Evolutionary conservation across 2,329 filamentous ascomycete species (phyloP), one percentile per base, ranked within the genome.

Genomic region (Fusarium humuli): DNA sequence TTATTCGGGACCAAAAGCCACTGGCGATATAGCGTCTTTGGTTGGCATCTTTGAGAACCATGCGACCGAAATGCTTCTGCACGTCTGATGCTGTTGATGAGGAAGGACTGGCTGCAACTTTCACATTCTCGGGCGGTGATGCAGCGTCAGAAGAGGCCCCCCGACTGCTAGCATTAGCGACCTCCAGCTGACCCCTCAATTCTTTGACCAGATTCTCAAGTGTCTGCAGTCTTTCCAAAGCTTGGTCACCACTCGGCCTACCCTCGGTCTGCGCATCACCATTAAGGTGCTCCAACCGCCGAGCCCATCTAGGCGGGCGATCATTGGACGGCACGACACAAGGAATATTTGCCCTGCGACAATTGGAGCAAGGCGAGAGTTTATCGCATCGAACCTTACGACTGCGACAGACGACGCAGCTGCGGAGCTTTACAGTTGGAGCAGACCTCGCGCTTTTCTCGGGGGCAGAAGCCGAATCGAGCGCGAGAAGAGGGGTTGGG

Each of bases 371-470:
- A 2, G 87, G 87, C 6, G 83, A 83, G 45, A 79, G 76, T 75
- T 87, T 88, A 73, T 88, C 85, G 75, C 87, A 89, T 46, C 85
- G 84, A 7, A 89, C 86, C 69, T 88, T 88, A 47, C 87, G 85
- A 34, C 77, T 79, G 45, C 86, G 82, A 65, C 86, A 89, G 6
- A 83, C 80, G 7, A 84, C 79, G 55, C 85, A 87, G 73, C 84
- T 86, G 55, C 84, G 83, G 53, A 74, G 75, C 69, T 85, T 67
- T 48, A 55, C 27, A 25, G 60, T 49, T 27, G 47, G 42, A 42
- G 61, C 41, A 44, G 57, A 50, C 44, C 47, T 75, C 71, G 72
- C 69, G 69, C 37, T 60, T 72, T 74, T 73, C 65, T 73, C 74
- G 63, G 74, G 32, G 46, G 58, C 59, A 20, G 70, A 57, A 23